Conservation (phyloP, 2,329 filamentous ascomycete genomes). For the Mycosphaerella sp. region DNA sequence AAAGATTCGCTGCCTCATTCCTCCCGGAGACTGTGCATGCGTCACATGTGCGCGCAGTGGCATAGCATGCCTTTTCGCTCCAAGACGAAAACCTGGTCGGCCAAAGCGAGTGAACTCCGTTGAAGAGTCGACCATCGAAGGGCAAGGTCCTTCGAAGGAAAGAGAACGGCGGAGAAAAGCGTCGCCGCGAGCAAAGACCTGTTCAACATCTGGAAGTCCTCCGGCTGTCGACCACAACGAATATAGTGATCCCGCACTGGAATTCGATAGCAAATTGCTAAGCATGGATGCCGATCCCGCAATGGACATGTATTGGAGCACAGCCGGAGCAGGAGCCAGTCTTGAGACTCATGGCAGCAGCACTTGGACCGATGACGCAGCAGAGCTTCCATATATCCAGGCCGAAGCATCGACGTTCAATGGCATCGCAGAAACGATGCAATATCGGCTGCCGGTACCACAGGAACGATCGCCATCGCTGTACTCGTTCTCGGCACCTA, state of each 20-base stretch:
- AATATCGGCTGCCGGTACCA: neutral
- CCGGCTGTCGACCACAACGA: neutral
- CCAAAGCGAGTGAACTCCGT: constrained; percentile 5
- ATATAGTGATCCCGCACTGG: neutral
- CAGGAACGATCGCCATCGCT: neutral
- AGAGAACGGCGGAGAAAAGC: neutral
- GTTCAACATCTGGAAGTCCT: neutral
- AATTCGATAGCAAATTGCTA: neutral
- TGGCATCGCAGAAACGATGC: neutral
- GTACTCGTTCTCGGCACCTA: neutral
- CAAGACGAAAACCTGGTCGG: constrained; percentile 8
- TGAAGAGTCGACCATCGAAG: constrained; percentile 1
- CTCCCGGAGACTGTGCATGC: constrained; percentile 8
- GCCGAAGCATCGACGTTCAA: neutral
- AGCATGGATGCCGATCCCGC: constrained; percentile 6
- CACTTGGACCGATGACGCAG: neutral
- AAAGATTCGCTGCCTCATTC: constrained; percentile 9
- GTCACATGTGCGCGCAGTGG: constrained; percentile 5
- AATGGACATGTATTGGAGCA: constrained; percentile 6
- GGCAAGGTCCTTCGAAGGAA: neutral
- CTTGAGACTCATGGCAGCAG: neutral
- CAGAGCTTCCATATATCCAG: neutral
- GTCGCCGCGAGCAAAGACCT: neutral
- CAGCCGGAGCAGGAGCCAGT: neutral
- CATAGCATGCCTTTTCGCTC: constrained; percentile 9